Evolutionary conservation across 2,329 filamentous ascomycete species (phyloP).

Genomic region (Nemania sp.): DNA sequence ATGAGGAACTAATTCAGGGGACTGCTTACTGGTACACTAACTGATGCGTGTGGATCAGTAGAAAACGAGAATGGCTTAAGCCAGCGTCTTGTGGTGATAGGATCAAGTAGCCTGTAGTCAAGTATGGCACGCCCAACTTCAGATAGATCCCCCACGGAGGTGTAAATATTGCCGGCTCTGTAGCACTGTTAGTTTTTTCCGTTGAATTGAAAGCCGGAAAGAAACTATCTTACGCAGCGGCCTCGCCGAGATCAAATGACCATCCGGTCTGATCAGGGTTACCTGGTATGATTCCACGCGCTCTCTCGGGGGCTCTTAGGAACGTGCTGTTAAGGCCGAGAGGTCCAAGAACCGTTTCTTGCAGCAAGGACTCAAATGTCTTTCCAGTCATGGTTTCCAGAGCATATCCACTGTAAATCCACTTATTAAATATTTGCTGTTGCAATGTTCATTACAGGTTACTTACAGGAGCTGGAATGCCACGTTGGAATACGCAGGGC

Average conservation of each 20-base stretch:
- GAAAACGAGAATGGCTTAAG: slow-evolving; percentile 57
- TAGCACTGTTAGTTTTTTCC: slow-evolving; percentile 38
- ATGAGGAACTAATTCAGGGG: neutral
- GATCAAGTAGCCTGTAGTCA: slow-evolving; percentile 52
- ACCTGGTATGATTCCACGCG: slow-evolving; percentile 54
- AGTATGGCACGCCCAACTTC: slow-evolving; percentile 49
- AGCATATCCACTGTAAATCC: slow-evolving; percentile 53
- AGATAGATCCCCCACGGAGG: slow-evolving; percentile 51
- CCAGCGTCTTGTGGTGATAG: slow-evolving; percentile 54
- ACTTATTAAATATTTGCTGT: slow-evolving; percentile 41
- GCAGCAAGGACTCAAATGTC: slow-evolving; percentile 51
- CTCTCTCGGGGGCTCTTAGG: slow-evolving; percentile 46
- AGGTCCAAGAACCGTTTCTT: slow-evolving; percentile 53
- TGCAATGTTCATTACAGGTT: slow-evolving; percentile 50
- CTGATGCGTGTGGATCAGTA: slow-evolving; percentile 54
- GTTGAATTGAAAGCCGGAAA: slow-evolving; percentile 25
- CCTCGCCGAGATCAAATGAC: slow-evolving; percentile 48
- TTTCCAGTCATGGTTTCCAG: slow-evolving; percentile 55
- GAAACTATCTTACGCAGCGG: slow-evolving; percentile 43
- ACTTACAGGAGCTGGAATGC: slow-evolving; percentile 49
- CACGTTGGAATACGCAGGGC: slow-evolving; percentile 49
- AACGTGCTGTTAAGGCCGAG: slow-evolving; percentile 55
- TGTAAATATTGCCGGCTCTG: slow-evolving; percentile 54
- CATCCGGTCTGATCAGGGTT: slow-evolving; percentile 45
- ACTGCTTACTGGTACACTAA: slow-evolving; percentile 48